These are phyloP conservation scores for Trypethelium eluteriae DNA, from an alignment of 495 filamentous ascomycete species.

Conservation along the genomic window DNA sequence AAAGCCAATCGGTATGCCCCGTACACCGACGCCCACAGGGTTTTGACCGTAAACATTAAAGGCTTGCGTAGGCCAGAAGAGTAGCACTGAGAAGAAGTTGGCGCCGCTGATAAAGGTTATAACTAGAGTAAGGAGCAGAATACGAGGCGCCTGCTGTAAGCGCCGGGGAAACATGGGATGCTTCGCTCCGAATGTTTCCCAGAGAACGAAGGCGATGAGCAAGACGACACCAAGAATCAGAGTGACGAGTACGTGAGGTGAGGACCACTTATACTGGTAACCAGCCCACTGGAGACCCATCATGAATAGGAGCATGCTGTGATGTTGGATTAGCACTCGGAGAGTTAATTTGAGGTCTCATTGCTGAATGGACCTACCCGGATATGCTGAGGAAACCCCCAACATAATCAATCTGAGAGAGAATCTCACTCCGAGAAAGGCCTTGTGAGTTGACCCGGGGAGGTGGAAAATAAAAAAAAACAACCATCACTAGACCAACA, in stretches of 20 bases:
- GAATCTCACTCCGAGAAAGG: constrained; percentile 43
- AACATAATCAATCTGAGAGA: constrained; percentile 55
- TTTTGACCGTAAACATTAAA: constrained; percentile 70
- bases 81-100: constrained; percentile 66
- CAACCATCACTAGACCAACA: constrained; percentile 53
- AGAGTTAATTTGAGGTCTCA: not conserved
- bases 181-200: constrained; percentile 54
- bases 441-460: constrained; percentile 50
- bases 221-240: constrained; percentile 50
- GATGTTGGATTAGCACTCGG: not conserved
- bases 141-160: constrained; percentile 56
- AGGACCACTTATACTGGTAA: constrained; percentile 55
- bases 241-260: constrained; percentile 52
- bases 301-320: constrained; percentile 46
- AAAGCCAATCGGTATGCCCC: constrained; percentile 59
- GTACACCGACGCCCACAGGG: constrained; percentile 57
- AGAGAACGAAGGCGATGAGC: constrained; percentile 49
- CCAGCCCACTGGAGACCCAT: constrained; percentile 61
- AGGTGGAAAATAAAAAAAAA: constrained; percentile 62
- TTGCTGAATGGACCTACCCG: constrained; percentile 41
- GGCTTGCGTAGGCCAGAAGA: constrained; percentile 68
- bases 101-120: constrained; percentile 69
- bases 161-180: constrained; percentile 60
- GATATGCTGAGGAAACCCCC: constrained; percentile 59
- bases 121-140: constrained; percentile 54